Evolutionary conservation across 768 basidiomycete species (phyloP).

Genomic region (Agrocybe pediades): DNA sequence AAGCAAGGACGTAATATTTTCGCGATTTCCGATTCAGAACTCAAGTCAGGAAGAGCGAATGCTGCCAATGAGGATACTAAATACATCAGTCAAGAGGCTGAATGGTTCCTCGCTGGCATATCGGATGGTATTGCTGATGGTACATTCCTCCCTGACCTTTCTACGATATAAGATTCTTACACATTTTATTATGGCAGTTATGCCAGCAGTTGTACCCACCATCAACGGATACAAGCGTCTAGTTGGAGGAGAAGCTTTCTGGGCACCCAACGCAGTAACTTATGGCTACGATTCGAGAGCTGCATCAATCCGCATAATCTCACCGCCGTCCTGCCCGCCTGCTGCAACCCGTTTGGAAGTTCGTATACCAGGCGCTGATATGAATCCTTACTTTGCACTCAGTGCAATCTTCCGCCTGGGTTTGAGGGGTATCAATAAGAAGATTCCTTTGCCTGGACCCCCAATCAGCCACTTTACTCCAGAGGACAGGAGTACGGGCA

Average conservation of each 20-base stretch:
- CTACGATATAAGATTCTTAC: not conserved
- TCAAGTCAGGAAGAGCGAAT: constrained; percentile 61
- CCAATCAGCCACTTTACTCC: constrained; percentile 65
- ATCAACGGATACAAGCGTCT: constrained; percentile 98
- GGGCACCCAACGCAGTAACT: constrained; percentile 91
- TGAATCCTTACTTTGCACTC: constrained; percentile 91
- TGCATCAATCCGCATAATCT: constrained; percentile 89
- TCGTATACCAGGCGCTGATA: constrained; percentile 94
- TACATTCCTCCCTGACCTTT: constrained; percentile 19
- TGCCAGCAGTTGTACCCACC: constrained; percentile 73
- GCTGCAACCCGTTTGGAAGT: constrained; percentile 90
- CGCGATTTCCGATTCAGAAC: constrained; percentile 63
- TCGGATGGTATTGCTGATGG: constrained; percentile 89
- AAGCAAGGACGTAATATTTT: constrained; percentile 75
- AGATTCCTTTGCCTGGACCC: constrained; percentile 63
- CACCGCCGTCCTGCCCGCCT: constrained; percentile 83
- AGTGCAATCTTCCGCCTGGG: constrained; percentile 89
- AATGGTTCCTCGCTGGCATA: constrained; percentile 94
- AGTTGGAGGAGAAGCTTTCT: constrained; percentile 90
- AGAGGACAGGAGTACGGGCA: constrained; percentile 59
- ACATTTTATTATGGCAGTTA: not conserved
- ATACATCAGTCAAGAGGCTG: constrained; percentile 79
- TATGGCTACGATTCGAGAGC: constrained; percentile 96
- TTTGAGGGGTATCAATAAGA: constrained; percentile 82
- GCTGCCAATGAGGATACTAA: constrained; percentile 83